Evolutionary conservation across 2,329 filamentous ascomycete species (phyloP), one percentile per base, ranked within the genome.

Genomic region (Cytospora piceicola): DNA sequence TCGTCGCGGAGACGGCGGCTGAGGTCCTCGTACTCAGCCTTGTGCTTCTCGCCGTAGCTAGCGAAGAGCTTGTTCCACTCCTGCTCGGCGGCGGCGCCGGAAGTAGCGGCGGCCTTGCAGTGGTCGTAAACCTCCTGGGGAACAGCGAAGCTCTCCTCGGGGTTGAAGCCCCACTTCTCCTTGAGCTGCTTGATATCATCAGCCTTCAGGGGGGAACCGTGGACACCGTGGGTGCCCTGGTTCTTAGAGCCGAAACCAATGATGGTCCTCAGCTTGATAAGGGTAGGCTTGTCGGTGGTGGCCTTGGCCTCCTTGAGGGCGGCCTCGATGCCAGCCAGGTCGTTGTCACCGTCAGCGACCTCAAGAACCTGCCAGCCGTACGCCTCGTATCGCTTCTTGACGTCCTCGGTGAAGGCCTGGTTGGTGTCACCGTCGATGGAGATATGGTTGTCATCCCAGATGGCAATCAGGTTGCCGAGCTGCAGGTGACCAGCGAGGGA

Each of bases 401-500:
- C 94, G 74, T 99, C 94, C 84, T 99, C 95, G 68, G 95, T 99
- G 85, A 99, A 98, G 72, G 95, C 90, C 76, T 88, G 89, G 83
- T 95, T 95, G 82, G 91, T 98, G 85, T 97, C 91, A 80, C 95
- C 95, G 77, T 99, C 95, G 77, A 89, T 89, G 74, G 86, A 96
- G 77, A 99, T 98, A 80, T 97, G 91, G 88, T 99, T 99, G 86
- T 99, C 95, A 77, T 99, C 95, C 81, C 94, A 99, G 81, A 99
- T 87, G 80, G 88, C 89, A 81, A 98, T 98, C 76, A 99, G 85
- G 87, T 98, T 99, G 78, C 94, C 95, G 71, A 99, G 89, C 87
- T 98, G 91, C 80, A 98, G 87, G 84, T 99, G 95, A 77, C 95
- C 95, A 73, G 95, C 95, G 73, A 93, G 86, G 68, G 93, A 97